Base-by-base conservation (phyloP, 345 rosid genomes). In the Viola odorata region DNA sequence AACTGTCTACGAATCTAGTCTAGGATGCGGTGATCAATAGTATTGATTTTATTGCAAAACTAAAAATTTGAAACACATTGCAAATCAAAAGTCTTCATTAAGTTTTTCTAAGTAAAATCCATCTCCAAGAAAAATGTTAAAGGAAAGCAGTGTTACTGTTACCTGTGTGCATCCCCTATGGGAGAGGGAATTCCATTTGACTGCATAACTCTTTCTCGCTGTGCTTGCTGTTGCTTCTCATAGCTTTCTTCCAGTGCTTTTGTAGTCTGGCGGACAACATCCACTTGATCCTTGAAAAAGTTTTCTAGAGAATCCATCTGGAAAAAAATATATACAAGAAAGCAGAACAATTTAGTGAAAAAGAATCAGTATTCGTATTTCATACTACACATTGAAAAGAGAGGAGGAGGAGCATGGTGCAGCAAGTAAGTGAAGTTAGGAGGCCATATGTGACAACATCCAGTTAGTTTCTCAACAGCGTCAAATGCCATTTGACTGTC, bases 261-360 rank as follows among this genome's bases (percentile, higher is more conserved):
- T 37, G 44, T 44, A 32, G 58, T 45, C 37, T 42, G 53, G 37
- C 42, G 58, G 13, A 67, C 39, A 37, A 7, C 10, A 42, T 57
- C 44, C 39, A 66, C 38, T 53, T 58, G 64, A 50, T 66, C 45
- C 42, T 50, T 36, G 41, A 67, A 23, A 52, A 51, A 52, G 15
- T 67, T 11, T 9, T 67, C 64, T 7, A 38, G 58, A 16, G 45
- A 51, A 45, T 59, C 55, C 58, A 67, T 42, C 70, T 67, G 64
- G 41, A 58, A 40, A 13, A 15, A 58, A 42, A 4, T 38, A 36
- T 10, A 23, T n/a, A 5, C 3, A 16, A 16, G 15, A 50, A 52
- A 52, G 6, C 55, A 23, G 55, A 23, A 23, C 32, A 23, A 52
- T 52, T 36, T 36, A 36, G 15, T 13, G 52, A 49, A 49, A 13